phyloP scores from a whole-genome alignment of 169 alveolate genomes.

The Amoebophrya sp. region DNA sequence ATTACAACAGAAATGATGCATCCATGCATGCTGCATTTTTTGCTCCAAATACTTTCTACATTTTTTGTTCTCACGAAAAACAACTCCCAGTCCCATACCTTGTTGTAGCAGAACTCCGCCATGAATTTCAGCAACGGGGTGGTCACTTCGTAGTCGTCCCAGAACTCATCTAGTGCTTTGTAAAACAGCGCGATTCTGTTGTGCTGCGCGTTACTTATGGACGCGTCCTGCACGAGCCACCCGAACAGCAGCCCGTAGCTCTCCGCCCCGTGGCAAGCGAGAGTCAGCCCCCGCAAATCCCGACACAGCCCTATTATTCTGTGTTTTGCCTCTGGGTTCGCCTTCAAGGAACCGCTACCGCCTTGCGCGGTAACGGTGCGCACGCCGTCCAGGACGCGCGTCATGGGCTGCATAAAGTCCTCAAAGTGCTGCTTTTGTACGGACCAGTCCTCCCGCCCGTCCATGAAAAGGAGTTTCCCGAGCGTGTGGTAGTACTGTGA shows the following conservation, averaged over 20 bases:
- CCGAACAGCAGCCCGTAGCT: slow-evolving; percentile 73
- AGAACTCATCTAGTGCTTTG: slow-evolving; percentile 73
- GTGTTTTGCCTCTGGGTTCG: slow-evolving; percentile 57
- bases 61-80: not conserved
- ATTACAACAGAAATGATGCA: not conserved
- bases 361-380: slow-evolving; percentile 58
- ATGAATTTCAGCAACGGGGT: slow-evolving; percentile 80
- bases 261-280: slow-evolving; percentile 60
- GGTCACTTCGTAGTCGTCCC: slow-evolving; percentile 80
- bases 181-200: slow-evolving; percentile 58
- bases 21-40: not conserved
- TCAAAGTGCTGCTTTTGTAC: slow-evolving; percentile 56
- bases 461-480: slow-evolving; percentile 69
- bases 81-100: slow-evolving; percentile 32
- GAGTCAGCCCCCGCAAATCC: slow-evolving; percentile 57
- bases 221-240: slow-evolving; percentile 77
- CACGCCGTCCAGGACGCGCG: slow-evolving; percentile 53
- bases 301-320: slow-evolving; percentile 79
- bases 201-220: slow-evolving; percentile 39
- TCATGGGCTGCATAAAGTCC: slow-evolving; percentile 68
- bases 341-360: slow-evolving; percentile 51
- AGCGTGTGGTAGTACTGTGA: slow-evolving; percentile 79
- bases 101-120: slow-evolving; percentile 58
- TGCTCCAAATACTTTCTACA: not conserved
- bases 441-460: slow-evolving; percentile 17